phyloP scores from a whole-genome alignment of 2,329 filamentous ascomycete species.

The Eurotiales sp. region DNA sequence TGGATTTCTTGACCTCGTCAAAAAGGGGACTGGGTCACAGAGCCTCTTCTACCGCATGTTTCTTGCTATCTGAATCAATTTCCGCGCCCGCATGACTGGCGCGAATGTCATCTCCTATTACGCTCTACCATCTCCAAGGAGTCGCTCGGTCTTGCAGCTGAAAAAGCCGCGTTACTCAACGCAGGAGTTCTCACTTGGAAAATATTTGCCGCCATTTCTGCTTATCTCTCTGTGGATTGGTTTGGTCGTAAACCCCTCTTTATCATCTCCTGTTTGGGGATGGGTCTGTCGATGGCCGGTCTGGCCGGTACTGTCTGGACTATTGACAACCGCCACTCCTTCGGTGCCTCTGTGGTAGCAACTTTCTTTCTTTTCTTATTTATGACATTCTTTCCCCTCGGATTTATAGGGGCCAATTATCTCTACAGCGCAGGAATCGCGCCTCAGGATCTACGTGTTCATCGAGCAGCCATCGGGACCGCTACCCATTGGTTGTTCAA shows the following conservation, averaged over 20 bases:
- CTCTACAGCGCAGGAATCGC: background rate
- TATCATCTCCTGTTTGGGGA: constrained; percentile 50
- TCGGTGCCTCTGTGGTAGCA: background rate
- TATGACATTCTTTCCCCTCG: constrained; percentile 1
- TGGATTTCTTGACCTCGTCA: constrained; percentile 36
- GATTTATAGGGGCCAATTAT: constrained; percentile 1
- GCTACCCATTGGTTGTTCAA: background rate
- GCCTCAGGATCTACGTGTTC: background rate
- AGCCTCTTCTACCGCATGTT: constrained; percentile 33
- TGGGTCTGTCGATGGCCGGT: constrained; percentile 32
- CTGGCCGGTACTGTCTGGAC: background rate
- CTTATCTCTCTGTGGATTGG: constrained; percentile 50
- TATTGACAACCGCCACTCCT: too few relatives aligned
- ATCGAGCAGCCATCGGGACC: background rate
- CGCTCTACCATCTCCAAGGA: background rate
- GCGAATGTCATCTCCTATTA: constrained; percentile 33
- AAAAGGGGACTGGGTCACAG: constrained; percentile 30
- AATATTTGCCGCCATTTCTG: constrained; percentile 49
- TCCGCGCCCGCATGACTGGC: constrained; percentile 35
- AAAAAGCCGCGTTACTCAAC: too few relatives aligned
- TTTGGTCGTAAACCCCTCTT: constrained; percentile 50
- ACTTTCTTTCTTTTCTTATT: background rate
- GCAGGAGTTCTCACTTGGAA: constrained; percentile 54
- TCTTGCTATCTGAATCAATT: constrained; percentile 31
- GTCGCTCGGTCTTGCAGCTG: constrained; percentile 26